phyloP scores from a whole-genome alignment of 140 eudicot genomes.

The Erigeron philadelphicus region DNA sequence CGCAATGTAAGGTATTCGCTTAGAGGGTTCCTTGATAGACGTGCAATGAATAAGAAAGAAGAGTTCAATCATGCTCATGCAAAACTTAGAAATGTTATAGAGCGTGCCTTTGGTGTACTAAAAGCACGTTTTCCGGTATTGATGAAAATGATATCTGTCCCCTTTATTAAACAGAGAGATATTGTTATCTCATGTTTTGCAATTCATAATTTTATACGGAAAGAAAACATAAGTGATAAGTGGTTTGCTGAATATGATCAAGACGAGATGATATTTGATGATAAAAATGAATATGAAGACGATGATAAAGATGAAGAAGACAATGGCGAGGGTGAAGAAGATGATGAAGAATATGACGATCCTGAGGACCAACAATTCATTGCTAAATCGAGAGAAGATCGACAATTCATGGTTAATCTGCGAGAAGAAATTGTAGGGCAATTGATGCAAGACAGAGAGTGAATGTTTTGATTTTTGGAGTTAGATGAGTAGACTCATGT shows the following conservation, averaged over 20 bases:
- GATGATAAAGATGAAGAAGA: background rate
- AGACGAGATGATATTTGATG: background rate
- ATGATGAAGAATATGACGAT: background rate
- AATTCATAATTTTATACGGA: constrained; percentile 1
- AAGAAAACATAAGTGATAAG: background rate
- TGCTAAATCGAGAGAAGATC: background rate
- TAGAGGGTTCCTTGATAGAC: background rate
- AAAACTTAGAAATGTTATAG: constrained; percentile 15
- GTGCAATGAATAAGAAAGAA: background rate
- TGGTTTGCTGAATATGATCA: constrained; percentile 8
- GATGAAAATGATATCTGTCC: background rate
- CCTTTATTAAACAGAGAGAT: background rate
- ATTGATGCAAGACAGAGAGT: background rate
- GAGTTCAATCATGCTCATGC: background rate
- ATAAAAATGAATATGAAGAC: background rate
- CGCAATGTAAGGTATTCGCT: constrained; percentile 13
- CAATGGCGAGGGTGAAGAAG: background rate
- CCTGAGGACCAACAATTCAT: background rate
- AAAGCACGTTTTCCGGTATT: background rate
- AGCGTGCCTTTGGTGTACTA: background rate
- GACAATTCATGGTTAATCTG: constrained; percentile 7
- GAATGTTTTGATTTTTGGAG: background rate
- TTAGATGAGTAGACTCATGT: background rate
- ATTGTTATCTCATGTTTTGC: background rate
- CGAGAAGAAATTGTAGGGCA: background rate